These are phyloP conservation scores for Sarocladium strictum DNA, from an alignment of 2,329 filamentous ascomycete species.

Conservation along the genomic window DNA sequence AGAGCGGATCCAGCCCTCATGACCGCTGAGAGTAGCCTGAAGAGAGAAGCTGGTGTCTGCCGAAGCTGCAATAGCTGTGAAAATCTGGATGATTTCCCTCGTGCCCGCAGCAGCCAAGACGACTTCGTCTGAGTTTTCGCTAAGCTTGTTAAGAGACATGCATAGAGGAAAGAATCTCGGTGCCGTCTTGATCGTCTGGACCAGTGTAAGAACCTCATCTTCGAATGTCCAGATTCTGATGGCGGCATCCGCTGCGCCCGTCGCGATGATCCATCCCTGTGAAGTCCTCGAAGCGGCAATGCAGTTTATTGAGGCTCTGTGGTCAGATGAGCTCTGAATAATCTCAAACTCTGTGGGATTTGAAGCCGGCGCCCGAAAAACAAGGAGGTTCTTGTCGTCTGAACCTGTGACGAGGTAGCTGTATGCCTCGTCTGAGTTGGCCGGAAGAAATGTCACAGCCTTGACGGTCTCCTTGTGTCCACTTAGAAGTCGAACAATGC, in stretches of 20 bases:
- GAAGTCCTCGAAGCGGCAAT: conserved; percentile 39
- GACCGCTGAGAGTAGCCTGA: conserved; percentile 74
- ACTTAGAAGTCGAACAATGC: conserved; percentile 61
- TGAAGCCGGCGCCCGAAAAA: conserved; percentile 53
- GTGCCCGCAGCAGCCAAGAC: conserved; percentile 85
- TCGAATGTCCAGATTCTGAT: conserved; percentile 64
- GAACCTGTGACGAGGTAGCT: conserved; percentile 71
- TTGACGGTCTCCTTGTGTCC: conserved; percentile 80
- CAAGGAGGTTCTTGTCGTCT: conserved; percentile 68
- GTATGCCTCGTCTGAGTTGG: conserved; percentile 33
- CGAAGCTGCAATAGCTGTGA: conserved; percentile 47
- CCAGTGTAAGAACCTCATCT: conserved; percentile 39
- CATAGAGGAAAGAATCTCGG: conserved; percentile 80
- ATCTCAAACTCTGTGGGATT: conserved; percentile 24
- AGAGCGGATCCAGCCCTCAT: conserved; percentile 92
- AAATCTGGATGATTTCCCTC: conserved; percentile 74
- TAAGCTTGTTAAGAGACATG: conserved; percentile 60
- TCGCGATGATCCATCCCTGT: conserved; percentile 53
- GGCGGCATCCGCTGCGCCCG: conserved; percentile 75
- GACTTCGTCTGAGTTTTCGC: conserved; percentile 33
- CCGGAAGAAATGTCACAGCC: conserved; percentile 70
- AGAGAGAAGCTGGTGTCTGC: conserved; percentile 50
- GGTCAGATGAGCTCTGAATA: conserved; percentile 52
- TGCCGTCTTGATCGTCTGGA: conserved; percentile 65
- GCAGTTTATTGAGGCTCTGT: conserved; percentile 71